phyloP scores from a whole-genome alignment of 1,284 basidiomycete genomes.

The Erythrobasidium hasegawianum region DNA sequence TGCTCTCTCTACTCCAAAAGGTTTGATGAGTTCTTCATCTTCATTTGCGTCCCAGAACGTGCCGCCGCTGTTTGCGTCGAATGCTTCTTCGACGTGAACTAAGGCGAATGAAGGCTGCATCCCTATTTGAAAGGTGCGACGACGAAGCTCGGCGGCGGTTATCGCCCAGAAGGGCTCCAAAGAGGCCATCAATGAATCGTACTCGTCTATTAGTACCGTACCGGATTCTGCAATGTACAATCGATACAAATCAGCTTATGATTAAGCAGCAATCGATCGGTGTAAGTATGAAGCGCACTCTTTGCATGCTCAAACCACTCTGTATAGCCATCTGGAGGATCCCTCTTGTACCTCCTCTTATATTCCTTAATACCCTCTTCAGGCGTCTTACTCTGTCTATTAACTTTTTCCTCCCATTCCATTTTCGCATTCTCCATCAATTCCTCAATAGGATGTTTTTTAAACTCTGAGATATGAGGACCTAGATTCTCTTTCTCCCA shows the following conservation, averaged over 20 bases:
- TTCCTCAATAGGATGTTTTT: slow-evolving; percentile 43
- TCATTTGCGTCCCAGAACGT: slow-evolving; percentile 36
- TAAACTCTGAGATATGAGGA: slow-evolving; percentile 28
- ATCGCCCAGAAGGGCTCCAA: slow-evolving; percentile 75
- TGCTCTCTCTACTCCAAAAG: slow-evolving; percentile 29
- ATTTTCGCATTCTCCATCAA: slow-evolving; percentile 44
- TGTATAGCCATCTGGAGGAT: slow-evolving; percentile 47
- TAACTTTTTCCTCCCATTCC: slow-evolving; percentile 42
- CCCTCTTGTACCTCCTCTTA: slow-evolving; percentile 42
- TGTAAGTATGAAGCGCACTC: slow-evolving; percentile 37
- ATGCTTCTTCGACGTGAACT: slow-evolving; percentile 28
- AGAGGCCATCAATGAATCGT: slow-evolving; percentile 72
- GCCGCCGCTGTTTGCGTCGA: slow-evolving; percentile 14
- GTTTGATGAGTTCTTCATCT: slow-evolving; percentile 30
- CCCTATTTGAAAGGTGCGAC: slow-evolving; percentile 66
- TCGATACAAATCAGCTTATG: background rate
- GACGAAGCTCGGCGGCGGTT: slow-evolving; percentile 65
- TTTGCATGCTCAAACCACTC: slow-evolving; percentile 62
- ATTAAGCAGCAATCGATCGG: background rate
- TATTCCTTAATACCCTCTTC: slow-evolving; percentile 44
- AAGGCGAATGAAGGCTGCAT: slow-evolving; percentile 61
- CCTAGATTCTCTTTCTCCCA: slow-evolving; percentile 22
- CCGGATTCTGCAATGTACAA: slow-evolving; percentile 7
- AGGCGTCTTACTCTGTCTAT: slow-evolving; percentile 42
- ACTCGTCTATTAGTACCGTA: slow-evolving; percentile 54